Conservation (phyloP, 2,329 filamentous ascomycete species). For the Exophiala spinifera region DNA sequence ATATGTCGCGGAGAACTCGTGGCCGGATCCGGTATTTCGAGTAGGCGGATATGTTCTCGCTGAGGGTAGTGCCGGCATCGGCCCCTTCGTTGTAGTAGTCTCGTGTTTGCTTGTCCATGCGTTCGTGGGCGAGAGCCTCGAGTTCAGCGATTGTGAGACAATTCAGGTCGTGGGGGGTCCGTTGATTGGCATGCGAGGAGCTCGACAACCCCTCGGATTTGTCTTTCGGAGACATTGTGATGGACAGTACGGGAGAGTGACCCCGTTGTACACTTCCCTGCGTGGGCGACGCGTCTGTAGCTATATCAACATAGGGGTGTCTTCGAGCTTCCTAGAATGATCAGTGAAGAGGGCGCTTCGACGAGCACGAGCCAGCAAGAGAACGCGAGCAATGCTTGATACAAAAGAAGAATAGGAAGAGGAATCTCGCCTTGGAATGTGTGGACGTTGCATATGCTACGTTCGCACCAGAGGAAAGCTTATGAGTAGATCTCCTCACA, state of each 20-base stretch:
- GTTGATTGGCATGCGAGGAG: neutral
- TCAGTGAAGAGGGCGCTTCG: no score
- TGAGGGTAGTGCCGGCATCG: conserved; percentile 32
- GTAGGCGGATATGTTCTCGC: conserved; percentile 28
- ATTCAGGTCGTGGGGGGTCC: conserved; percentile 36
- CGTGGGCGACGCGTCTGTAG: no score
- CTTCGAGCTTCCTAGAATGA: no score
- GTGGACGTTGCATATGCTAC: neutral
- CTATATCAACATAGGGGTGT: no score
- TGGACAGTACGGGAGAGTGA: neutral
- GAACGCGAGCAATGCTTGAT: no score
- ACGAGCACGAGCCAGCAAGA: no score
- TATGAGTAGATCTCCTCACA: neutral
- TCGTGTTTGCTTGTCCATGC: conserved; percentile 30
- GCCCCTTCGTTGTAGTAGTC: conserved; percentile 56
- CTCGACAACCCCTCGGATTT: neutral
- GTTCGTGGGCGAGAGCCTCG: conserved; percentile 36
- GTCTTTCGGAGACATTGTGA: neutral
- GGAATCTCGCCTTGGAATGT: neutral
- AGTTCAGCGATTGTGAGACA: conserved; percentile 45
- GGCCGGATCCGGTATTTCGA: conserved; percentile 40
- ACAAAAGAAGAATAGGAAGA: neutral
- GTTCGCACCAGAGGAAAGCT: neutral
- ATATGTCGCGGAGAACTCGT: conserved; percentile 40
- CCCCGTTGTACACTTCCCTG: neutral